Base-by-base conservation (phyloP, 495 filamentous ascomycete genomes). In the Aspergillus wentii region DNA sequence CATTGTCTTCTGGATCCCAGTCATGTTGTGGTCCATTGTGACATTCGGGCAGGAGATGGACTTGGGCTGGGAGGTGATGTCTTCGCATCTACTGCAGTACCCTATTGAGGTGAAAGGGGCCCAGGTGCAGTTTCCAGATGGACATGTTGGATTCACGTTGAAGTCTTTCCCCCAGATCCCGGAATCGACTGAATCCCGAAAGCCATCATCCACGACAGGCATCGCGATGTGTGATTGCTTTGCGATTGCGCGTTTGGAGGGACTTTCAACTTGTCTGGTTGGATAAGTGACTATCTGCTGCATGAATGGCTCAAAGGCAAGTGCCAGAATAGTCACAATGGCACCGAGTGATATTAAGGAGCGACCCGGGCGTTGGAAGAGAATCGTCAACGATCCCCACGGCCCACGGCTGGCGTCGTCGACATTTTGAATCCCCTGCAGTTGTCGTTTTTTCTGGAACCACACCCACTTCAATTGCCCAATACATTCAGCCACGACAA, bases 341-440 rank as follows among this genome's bases (percentile, higher is more conserved):
- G 62, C 51, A 13, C 62, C 59, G 16, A 66, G 26, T 3, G 41
- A 51, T 8, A 45, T 40, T 3, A 56, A 17, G 1, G 41, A 36
- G 2, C 17, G 13, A n/a, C 35, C 33, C n/a, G n/a, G n/a, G n/a
- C n/a, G n/a, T 8, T 38, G 14, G 15, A 51, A 44, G 1, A 68
- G 41, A n/a, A 71, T 38, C 27, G 41, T 48, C 0, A 67, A 27
- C 8, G 56, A 54, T 0, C 68, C 66, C 42, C 50, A 56, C 0
- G 61, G 61, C 1, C 68, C 68, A 3, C 66, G 51, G 31, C 57
- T 65, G 1, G 68, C 64, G 11, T 49, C 45, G 33, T 69, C 64
- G 29, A 64, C 61, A 4, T 43, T 29, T 32, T 62, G 45, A 25
- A 66, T 49, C 2, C 45, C 43, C 4, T 43, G 10, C 3, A 71